A percentile compares a stretch with the other conserved stretches of the same genome.
phyloP scores from a whole-genome alignment of 1,139 yeast genomes.

The Suhomyces kunorum region DNA sequence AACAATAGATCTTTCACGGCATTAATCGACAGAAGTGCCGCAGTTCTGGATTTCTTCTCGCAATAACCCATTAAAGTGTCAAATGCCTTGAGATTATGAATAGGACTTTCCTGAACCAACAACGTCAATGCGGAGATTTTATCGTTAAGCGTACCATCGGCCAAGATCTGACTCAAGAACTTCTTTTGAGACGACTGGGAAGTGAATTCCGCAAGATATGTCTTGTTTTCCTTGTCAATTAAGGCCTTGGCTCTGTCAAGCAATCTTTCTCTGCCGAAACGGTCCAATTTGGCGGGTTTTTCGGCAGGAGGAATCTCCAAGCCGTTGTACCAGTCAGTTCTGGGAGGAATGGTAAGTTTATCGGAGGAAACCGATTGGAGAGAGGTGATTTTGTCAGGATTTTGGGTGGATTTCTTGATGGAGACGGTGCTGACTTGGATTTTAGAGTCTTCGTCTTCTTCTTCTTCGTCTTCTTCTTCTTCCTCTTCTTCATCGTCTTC shows the following conservation, averaged over 20 bases:
- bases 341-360: conserved; percentile 60
- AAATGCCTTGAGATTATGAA: conserved; percentile 82
- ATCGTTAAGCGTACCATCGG: conserved; percentile 94
- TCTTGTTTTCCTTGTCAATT: conserved; percentile 69
- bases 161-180: conserved; percentile 84
- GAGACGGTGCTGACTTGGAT: conserved; percentile 23
- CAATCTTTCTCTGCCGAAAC: conserved; percentile 56
- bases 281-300: conserved; percentile 40
- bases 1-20: conserved; percentile 87
- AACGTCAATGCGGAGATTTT: conserved; percentile 92
- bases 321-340: conserved; percentile 72
- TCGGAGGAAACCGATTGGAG: conserved; percentile 57
- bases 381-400: conserved; percentile 49
- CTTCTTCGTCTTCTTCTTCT: conserved; percentile 21
- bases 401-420: conserved; percentile 16
- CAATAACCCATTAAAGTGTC: conserved; percentile 78
- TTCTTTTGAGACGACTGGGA: conserved; percentile 82
- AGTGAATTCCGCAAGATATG: conserved; percentile 74
- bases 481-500: conserved; percentile 20
- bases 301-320: conserved; percentile 2
- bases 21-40: conserved; percentile 86
- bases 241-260: conserved; percentile 66
- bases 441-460: conserved; percentile 17
- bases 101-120: conserved; percentile 90
- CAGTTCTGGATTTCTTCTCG: conserved; percentile 89